These are phyloP conservation scores for Brassica incana DNA, from an alignment of 345 rosid species.

Conservation along the genomic window DNA sequence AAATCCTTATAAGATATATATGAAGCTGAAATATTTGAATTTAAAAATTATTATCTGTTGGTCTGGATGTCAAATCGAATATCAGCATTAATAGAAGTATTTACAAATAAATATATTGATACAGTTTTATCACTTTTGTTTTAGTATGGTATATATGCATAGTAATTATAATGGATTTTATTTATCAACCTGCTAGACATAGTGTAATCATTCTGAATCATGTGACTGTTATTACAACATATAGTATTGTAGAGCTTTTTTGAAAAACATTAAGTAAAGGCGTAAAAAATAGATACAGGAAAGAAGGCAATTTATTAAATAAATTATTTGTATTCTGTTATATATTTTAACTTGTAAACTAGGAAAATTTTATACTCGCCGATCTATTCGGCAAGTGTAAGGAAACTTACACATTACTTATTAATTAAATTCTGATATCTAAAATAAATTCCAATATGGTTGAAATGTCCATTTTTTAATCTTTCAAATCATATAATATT, in stretches of 20 bases:
- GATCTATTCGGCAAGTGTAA: neutral
- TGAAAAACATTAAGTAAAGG: neutral
- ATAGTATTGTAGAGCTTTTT: neutral
- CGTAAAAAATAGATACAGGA: neutral
- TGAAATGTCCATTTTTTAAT: neutral
- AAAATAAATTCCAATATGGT: neutral
- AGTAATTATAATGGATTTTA: neutral
- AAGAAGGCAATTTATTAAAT: neutral
- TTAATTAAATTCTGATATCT: neutral
- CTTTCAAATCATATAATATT: neutral
- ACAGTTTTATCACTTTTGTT: neutral
- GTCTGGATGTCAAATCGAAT: neutral
- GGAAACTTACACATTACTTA: neutral
- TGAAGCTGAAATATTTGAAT: neutral
- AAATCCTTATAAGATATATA: neutral
- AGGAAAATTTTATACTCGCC: neutral
- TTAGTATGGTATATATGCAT: neutral
- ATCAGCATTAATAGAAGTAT: neutral
- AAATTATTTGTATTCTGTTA: neutral
- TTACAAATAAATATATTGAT: neutral
- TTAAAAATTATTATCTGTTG: neutral
- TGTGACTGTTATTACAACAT: neutral
- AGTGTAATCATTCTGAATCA: neutral
- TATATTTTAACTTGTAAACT: neutral
- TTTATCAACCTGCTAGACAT: neutral